Evolutionary conservation across 768 basidiomycete genomes (phyloP).

Genomic region (Pholiota microspora): DNA sequence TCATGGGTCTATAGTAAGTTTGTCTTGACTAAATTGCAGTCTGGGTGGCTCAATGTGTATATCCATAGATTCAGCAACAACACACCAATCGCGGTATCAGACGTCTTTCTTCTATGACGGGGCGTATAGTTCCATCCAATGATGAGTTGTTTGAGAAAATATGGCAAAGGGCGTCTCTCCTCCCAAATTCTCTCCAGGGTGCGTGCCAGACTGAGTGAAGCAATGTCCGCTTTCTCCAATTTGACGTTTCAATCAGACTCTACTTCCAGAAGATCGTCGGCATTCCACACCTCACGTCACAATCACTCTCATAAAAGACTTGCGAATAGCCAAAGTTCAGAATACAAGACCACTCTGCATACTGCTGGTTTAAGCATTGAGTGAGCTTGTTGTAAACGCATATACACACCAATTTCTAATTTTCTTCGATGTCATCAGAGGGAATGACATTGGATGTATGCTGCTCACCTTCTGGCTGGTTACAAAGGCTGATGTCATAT

Average conservation of each 20-base stretch:
- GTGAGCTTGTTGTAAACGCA: not conserved
- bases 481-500: not conserved
- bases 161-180: conserved; percentile 36
- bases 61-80: conserved; percentile 53
- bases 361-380: conserved; percentile 4
- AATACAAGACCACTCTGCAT: conserved; percentile 15
- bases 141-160: conserved; percentile 36
- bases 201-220: too few species aligned
- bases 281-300: not conserved
- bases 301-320: not conserved
- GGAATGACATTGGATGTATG: conserved; percentile 43
- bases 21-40: not conserved
- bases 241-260: not conserved
- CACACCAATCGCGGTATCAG: conserved; percentile 52
- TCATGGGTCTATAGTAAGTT: conserved; percentile 11
- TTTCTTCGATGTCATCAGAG: not conserved
- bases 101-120: conserved; percentile 59
- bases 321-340: conserved; percentile 13
- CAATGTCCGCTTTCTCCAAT: not conserved
- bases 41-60: not conserved
- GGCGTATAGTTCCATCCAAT: conserved; percentile 36
- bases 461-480: not conserved
- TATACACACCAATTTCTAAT: not conserved
- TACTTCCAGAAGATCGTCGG: not conserved
- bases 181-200: conserved; percentile 16